Conservation (phyloP, 495 filamentous ascomycete genomes). For the Pyronema domesticum region DNA sequence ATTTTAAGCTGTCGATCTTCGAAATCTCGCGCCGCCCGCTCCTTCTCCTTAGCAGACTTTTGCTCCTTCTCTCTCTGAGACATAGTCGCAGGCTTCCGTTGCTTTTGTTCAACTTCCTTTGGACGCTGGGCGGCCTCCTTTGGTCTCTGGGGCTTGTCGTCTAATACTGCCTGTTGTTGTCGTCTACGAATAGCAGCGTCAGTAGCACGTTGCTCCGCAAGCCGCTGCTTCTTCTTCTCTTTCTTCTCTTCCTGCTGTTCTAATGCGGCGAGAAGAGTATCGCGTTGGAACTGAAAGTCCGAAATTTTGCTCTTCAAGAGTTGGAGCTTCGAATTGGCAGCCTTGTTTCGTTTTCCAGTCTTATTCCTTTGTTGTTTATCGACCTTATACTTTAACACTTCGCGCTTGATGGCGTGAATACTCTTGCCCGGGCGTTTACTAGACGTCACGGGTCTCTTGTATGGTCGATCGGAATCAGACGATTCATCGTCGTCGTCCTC, state of each 20-base stretch:
- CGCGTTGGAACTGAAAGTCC: no score
- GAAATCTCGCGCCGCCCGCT: slow-evolving; percentile 1
- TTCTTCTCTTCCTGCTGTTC: slow-evolving; percentile 2
- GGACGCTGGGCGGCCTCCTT: not conserved
- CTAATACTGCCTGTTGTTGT: not conserved
- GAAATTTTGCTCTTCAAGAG: no score
- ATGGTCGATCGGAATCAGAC: slow-evolving; percentile 5
- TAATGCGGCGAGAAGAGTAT: not conserved
- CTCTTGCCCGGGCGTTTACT: slow-evolving; percentile 7
- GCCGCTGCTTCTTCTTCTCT: slow-evolving; percentile 7
- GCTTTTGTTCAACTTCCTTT: slow-evolving; percentile 5
- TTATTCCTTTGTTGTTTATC: not conserved
- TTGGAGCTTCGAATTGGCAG: slow-evolving; percentile 13
- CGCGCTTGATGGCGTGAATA: no score
- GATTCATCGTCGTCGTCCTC: slow-evolving; percentile 11
- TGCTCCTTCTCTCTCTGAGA: slow-evolving; percentile 12
- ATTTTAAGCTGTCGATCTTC: not conserved
- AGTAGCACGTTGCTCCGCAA: no score
- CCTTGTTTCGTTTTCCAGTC: slow-evolving; percentile 8
- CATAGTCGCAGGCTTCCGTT: not conserved
- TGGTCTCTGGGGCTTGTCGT: not conserved
- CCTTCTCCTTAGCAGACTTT: slow-evolving; percentile 6
- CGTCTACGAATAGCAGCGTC: no score
- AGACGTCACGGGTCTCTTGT: slow-evolving; percentile 16
- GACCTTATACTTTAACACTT: not conserved